A percentile compares a stretch with the other conserved stretches of the same genome.
phyloP scores from a whole-genome alignment of 208 protist genomes.

The Borovskyia barvae region DNA sequence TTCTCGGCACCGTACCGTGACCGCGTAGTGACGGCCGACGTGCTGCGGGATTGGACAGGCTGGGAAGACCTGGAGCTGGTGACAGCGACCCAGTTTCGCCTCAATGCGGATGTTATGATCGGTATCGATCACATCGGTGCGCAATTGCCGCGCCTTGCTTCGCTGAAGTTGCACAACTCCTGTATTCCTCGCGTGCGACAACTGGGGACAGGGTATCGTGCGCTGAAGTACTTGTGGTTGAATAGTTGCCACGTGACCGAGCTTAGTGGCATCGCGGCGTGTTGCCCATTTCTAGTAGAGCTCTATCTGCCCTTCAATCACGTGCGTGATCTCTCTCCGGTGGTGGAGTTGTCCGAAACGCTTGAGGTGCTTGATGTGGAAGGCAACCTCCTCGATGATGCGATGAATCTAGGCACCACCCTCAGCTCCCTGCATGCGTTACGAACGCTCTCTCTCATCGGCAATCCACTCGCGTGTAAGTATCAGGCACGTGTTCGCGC shows the following conservation, averaged over 20 bases:
- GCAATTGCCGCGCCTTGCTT: conserved; percentile 51
- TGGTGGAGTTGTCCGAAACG: conserved; percentile 61
- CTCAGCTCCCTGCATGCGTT: conserved; percentile 45
- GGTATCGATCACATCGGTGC: conserved; percentile 57
- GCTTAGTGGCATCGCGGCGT: conserved; percentile 65
- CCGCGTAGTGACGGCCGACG: conserved; percentile 49
- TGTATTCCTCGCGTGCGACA: conserved; percentile 63
- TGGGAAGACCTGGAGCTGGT: conserved; percentile 77
- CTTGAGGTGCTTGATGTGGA: conserved; percentile 87
- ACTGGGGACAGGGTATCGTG: conserved; percentile 58
- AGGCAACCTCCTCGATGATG: conserved; percentile 69
- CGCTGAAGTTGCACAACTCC: conserved; percentile 67
- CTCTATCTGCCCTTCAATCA: conserved; percentile 88
- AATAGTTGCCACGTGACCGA: conserved; percentile 69
- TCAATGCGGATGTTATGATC: conserved; percentile 55
- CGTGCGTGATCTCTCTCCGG: conserved; percentile 50
- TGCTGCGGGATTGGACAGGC: conserved; percentile 72
- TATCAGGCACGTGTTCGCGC: conserved; percentile 14
- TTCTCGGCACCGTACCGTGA: conserved; percentile 9
- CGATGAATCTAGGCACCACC: conserved; percentile 21
- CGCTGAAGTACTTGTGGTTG: conserved; percentile 74
- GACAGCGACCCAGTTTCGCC: conserved; percentile 52
- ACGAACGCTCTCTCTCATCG: conserved; percentile 55
- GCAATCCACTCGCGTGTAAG: conserved; percentile 56
- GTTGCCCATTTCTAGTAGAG: conserved; percentile 61